Evolutionary conservation across 108 stramenopile genomes (phyloP).

Genomic region (Schizochytrium sp.): DNA sequence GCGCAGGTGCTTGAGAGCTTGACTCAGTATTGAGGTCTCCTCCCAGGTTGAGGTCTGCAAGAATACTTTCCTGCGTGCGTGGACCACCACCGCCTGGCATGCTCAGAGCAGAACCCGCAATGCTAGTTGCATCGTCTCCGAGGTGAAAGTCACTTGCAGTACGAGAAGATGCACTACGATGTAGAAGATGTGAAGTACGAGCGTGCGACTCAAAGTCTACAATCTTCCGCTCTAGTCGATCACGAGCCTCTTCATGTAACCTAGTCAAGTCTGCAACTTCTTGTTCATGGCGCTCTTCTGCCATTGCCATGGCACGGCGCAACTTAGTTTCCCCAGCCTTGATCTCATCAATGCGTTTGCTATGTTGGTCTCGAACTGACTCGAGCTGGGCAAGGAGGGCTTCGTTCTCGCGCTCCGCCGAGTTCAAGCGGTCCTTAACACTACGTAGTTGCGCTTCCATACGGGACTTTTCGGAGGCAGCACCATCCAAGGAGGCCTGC

Average conservation of each 20-base stretch:
- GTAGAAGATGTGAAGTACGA: neutral
- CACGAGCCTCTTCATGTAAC: constrained; percentile 50
- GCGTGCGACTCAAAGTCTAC: constrained; percentile 17
- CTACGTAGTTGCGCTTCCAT: neutral
- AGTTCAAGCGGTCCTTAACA: neutral
- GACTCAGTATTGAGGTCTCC: neutral
- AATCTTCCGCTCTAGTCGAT: constrained; percentile 53
- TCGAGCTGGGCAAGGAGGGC: neutral
- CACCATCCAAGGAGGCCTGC: neutral
- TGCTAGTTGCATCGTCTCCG: neutral
- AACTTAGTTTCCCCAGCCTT: constrained; percentile 45
- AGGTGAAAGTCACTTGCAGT: neutral
- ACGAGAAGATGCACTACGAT: neutral
- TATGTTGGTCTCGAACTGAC: neutral
- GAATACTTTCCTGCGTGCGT: constrained; percentile 7
- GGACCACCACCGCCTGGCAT: neutral
- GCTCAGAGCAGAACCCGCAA: neutral
- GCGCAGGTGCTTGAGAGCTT: neutral
- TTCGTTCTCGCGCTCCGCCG: constrained; percentile 4
- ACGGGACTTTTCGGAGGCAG: neutral
- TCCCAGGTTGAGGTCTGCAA: constrained; percentile 19
- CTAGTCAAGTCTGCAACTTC: neutral
- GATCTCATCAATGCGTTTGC: neutral
- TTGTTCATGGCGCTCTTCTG: constrained; percentile 51
- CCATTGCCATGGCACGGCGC: constrained; percentile 38